Base-by-base conservation (phyloP, 108 stramenopile species). In the Nannochloropsis oceanica region DNA sequence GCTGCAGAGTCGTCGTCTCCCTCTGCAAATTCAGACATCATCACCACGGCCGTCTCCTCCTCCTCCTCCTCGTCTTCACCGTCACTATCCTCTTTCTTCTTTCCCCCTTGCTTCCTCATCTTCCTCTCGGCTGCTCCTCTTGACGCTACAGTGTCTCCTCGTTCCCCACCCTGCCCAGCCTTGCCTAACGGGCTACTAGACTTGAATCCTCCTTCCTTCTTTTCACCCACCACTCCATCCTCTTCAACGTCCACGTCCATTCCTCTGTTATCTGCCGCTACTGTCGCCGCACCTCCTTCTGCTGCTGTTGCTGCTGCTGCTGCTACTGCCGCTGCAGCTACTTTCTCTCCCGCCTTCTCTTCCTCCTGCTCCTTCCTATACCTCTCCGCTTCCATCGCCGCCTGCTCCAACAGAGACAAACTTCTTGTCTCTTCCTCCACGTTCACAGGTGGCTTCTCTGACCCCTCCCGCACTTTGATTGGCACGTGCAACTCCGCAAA, bases 241-340 rank as follows among this genome's bases (percentile, higher is more conserved):
- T 20, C 27, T 73, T 80, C 24, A 80, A 20, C 26, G 0, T 42
- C 34, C 25, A 43, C 20, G 80, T 43, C 84, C 84, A 44, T 25
- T 43, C 86, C 86, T 86, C 82, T 20, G 81, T 86, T 79, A 86
- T 26, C 12, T 79, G 43, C 26, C 82, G 82, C 25, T 82, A 82
- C 34, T 83, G 20, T 12, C 82, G 82, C 86, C 82, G 82, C n/a
- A n/a, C n/a, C n/a, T n/a, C n/a, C n/a, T n/a, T n/a, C n/a, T n/a
- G n/a, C 82, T 82, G 82, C 22, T n/a, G n/a, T n/a, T n/a, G n/a
- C n/a, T n/a, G n/a, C n/a, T n/a, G n/a, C n/a, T n/a, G n/a, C n/a
- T n/a, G n/a, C n/a, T n/a, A n/a, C n/a, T n/a, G 34, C 34, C 34
- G 34, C 34, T 34, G 34, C 34, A 34, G 34, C 34, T 34, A 34